Conservation (phyloP, 2,329 filamentous ascomycete genomes). For the Lachnellula cervina region DNA sequence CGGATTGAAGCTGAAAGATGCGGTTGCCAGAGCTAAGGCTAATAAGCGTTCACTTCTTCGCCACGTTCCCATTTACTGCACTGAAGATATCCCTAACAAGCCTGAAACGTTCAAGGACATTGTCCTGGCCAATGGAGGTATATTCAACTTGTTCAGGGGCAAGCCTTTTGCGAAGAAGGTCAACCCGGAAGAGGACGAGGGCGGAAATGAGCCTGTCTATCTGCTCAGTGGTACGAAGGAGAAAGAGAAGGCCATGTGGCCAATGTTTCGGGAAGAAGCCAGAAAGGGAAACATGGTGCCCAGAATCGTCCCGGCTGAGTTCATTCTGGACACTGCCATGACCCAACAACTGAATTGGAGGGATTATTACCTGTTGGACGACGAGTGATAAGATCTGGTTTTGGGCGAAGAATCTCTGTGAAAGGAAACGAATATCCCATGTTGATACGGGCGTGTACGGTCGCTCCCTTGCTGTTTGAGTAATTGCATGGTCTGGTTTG, state of each 20-base stretch:
- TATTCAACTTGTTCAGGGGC: slow-evolving; percentile 71
- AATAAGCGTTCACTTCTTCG: slow-evolving; percentile 74
- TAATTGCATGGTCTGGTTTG: background rate
- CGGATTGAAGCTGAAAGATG: slow-evolving; percentile 62
- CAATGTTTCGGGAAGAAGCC: slow-evolving; percentile 74
- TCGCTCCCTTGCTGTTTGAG: background rate
- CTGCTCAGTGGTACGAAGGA: slow-evolving; percentile 66
- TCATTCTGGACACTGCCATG: slow-evolving; percentile 88
- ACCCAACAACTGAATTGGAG: slow-evolving; percentile 71
- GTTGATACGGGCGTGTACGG: background rate
- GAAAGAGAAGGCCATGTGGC: slow-evolving; percentile 72
- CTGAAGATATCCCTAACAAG: slow-evolving; percentile 74
- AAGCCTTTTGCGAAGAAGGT: slow-evolving; percentile 62
- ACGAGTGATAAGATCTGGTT: background rate
- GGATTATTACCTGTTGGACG: slow-evolving; percentile 49
- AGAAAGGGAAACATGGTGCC: slow-evolving; percentile 72
- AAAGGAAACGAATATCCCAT: slow-evolving; percentile 10
- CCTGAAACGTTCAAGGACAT: slow-evolving; percentile 80
- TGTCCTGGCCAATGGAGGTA: slow-evolving; percentile 81
- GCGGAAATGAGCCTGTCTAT: slow-evolving; percentile 69
- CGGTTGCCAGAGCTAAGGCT: slow-evolving; percentile 64
- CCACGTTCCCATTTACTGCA: slow-evolving; percentile 78
- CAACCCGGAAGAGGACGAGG: slow-evolving; percentile 53
- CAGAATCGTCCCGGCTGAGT: slow-evolving; percentile 78
- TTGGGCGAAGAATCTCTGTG: background rate